These are phyloP conservation scores for Microdochium trichocladiopsis DNA, from an alignment of 2,329 filamentous ascomycete genomes.

Conservation along the genomic window DNA sequence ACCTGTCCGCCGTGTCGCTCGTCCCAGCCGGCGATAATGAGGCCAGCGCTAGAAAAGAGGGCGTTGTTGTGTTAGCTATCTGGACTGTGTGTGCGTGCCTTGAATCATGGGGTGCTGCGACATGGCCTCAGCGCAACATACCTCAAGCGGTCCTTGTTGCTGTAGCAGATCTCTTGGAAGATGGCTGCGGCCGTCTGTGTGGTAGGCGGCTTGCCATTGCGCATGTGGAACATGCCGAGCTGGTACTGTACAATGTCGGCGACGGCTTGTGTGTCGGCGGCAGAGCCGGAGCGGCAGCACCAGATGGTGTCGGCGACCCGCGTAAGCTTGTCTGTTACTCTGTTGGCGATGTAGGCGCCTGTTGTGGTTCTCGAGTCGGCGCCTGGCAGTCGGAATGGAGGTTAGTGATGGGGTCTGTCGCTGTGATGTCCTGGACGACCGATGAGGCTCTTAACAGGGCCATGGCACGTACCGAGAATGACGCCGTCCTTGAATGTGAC, in stretches of 20 bases:
- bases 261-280: slow-evolving; percentile 94
- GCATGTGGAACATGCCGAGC: slow-evolving; percentile 84
- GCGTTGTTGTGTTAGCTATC: slow-evolving; percentile 4
- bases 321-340: slow-evolving; percentile 98
- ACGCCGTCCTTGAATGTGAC: slow-evolving; percentile 99
- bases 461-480: slow-evolving; percentile 61
- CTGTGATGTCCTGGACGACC: not conserved
- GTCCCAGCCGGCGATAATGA: slow-evolving; percentile 99
- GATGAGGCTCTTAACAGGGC: not conserved
- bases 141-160: slow-evolving; percentile 92
- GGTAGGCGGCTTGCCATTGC: slow-evolving; percentile 82
- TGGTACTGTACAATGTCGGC: slow-evolving; percentile 98
- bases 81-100: not conserved
- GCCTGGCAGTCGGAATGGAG: slow-evolving; percentile 37
- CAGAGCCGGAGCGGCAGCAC: slow-evolving; percentile 97
- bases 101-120: not conserved
- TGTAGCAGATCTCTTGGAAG: slow-evolving; percentile 97
- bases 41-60: slow-evolving; percentile 63
- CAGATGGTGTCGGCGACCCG: slow-evolving; percentile 98
- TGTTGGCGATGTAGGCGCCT: slow-evolving; percentile 96
- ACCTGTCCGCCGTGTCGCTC: slow-evolving; percentile 92
- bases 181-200: slow-evolving; percentile 93
- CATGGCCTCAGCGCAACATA: too few relatives aligned
- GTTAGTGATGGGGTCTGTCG: not conserved
- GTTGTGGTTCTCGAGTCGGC: slow-evolving; percentile 97